phyloP scores from a whole-genome alignment of 495 filamentous ascomycete genomes.

The Hyaloscypha finlandica region DNA sequence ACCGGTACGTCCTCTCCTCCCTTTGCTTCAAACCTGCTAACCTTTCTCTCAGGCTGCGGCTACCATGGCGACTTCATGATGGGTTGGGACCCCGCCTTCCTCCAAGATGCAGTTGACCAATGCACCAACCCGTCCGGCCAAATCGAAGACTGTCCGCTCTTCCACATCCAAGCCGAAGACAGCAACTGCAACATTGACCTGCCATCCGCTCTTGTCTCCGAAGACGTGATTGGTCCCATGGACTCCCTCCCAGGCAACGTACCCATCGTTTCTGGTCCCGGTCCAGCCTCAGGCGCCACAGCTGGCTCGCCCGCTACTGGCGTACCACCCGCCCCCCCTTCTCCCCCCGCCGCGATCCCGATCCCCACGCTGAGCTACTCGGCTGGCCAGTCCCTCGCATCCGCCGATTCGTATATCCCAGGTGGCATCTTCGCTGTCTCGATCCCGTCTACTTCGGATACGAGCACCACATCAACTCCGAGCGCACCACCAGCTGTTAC shows the following conservation, averaged over 20 bases:
- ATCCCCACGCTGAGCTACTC: slow-evolving; percentile 17
- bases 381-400: slow-evolving; percentile 22
- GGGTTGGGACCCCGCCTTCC: slow-evolving; percentile 68
- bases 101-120: slow-evolving; percentile 64
- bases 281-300: slow-evolving; percentile 40
- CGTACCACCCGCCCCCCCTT: slow-evolving; percentile 11
- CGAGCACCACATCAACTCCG: neutral
- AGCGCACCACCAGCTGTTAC: slow-evolving; percentile 1
- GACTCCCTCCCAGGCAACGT: slow-evolving; percentile 55
- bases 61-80: slow-evolving; percentile 77
- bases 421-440: slow-evolving; percentile 30
- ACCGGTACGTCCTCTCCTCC: slow-evolving; percentile 48
- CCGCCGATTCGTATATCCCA: slow-evolving; percentile 23
- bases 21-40: neutral
- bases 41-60: slow-evolving; percentile 24
- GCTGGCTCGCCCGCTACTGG: slow-evolving; percentile 7
- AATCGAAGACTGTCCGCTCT: slow-evolving; percentile 59
- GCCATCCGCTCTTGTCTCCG: slow-evolving; percentile 42
- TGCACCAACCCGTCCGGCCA: slow-evolving; percentile 56
- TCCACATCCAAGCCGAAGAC: slow-evolving; percentile 51
- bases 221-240: slow-evolving; percentile 41
- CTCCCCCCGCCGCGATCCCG: neutral
- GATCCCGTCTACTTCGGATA: neutral
- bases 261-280: slow-evolving; percentile 53
- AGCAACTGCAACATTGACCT: slow-evolving; percentile 47